Base-by-base conservation (phyloP, 495 filamentous ascomycete genomes). In the Penicillium cinerascens region DNA sequence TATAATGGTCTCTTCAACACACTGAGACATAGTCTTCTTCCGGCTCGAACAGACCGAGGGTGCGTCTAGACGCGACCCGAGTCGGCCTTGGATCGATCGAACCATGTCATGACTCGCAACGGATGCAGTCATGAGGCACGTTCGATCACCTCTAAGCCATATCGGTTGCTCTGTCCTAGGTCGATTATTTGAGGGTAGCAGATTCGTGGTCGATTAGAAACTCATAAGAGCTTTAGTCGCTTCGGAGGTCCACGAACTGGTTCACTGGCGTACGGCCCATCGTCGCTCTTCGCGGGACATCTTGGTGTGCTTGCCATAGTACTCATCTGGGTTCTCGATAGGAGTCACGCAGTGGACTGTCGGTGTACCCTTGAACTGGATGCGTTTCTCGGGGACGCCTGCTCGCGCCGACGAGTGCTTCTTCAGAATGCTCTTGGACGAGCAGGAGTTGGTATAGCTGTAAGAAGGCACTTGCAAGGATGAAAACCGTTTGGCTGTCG, bases 351-450 rank as follows among this genome's bases (percentile, higher is more conserved):
- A 79, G 59, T 79, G 63, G 21, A 81, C 70, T 21, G 71, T 76
- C 6, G 78, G 77, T 6, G 72, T 71, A 25, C 65, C 68, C 21
- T 74, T 56, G 61, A 81, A 80, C 36, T 77, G 66, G 25, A 80
- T 73, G 50, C 64, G 67, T 58, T 77, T 81, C 29, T 66, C 58
- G n/a, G 56, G 47, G 36, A 56, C 48, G 15, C 48, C 57, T 29
- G 22, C 44, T 8, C 23, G 56, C 5, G 45, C 44, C 4, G 49
- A 56, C 11, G 64, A 39, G 4, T 66, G 65, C 54, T 78, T 79
- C 68, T 78, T 79, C 51, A 79, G 75, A 49, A 79, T 78, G 59
- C 77, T 76, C 68, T 78, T 80, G 29, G 73, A 66, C 0, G 70
- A 70, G 56, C 76, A 72, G 6, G 74, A 65, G 55, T 79, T 78